A percentile compares a stretch with the other conserved stretches of the same genome.
phyloP scores from a whole-genome alignment of 768 basidiomycete genomes.

The Suillus subalutaceus region DNA sequence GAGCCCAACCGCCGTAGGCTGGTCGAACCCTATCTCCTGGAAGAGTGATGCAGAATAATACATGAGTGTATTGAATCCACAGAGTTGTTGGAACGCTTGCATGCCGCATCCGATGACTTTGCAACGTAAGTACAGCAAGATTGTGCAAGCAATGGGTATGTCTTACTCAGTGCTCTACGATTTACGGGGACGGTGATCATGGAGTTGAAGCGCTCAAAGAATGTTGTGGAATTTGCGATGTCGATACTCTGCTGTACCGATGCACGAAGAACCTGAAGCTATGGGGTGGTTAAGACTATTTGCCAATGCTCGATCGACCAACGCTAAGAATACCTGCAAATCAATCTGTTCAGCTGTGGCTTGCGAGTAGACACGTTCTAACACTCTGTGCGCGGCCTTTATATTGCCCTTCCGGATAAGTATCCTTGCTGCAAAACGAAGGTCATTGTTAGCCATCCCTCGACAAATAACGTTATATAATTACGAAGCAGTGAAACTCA shows the following conservation, averaged over 20 bases:
- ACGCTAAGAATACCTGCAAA: constrained; percentile 49
- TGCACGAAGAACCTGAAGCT: constrained; percentile 62
- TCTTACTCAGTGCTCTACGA: constrained; percentile 68
- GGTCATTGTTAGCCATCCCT: neutral
- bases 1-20: constrained; percentile 80
- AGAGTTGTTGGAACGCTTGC: constrained; percentile 84
- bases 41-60: constrained; percentile 79
- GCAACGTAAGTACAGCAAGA: constrained; percentile 2
- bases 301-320: neutral
- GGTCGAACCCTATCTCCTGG: constrained; percentile 78
- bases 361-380: constrained; percentile 69
- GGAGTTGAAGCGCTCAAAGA: constrained; percentile 55
- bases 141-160: neutral
- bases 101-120: constrained; percentile 77
- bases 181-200: constrained; percentile 61
- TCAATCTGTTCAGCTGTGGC: constrained; percentile 68
- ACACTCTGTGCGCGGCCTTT: constrained; percentile 52
- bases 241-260: constrained; percentile 64
- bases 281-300: neutral
- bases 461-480: neutral
- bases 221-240: constrained; percentile 63
- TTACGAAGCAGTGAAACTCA: constrained; percentile 38
- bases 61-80: constrained; percentile 83
- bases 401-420: constrained; percentile 59
- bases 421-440: constrained; percentile 52